A percentile compares a stretch with the other conserved stretches of the same genome.
Evolutionary conservation across 2,329 filamentous ascomycete genomes (phyloP).

Genomic region (Dactylella cylindrospora): DNA sequence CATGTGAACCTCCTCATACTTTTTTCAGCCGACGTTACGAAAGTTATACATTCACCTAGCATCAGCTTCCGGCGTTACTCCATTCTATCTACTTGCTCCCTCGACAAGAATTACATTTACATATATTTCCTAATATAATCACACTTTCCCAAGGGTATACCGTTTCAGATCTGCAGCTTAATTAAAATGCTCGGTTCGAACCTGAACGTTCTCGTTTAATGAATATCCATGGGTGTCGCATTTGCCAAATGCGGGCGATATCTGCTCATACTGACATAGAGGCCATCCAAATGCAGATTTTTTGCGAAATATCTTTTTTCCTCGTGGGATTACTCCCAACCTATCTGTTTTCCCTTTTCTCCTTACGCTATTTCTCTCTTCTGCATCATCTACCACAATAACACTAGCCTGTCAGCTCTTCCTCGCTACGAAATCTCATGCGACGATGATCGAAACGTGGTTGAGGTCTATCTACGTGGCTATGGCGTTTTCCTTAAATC

Average conservation of each 20-base stretch:
- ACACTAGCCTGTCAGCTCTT: too few relatives aligned
- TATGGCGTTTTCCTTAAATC: too few relatives aligned
- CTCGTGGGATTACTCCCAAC: not conserved
- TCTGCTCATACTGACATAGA: slow-evolving; percentile 25
- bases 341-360: not conserved
- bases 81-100: too few relatives aligned
- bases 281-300: slow-evolving; percentile 1
- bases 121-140: too few relatives aligned
- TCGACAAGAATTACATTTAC: too few relatives aligned
- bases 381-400: too few relatives aligned
- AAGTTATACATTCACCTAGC: too few relatives aligned
- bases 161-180: slow-evolving; percentile 7
- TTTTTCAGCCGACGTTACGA: too few relatives aligned
- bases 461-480: not conserved
- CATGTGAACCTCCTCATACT: not conserved
- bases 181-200: slow-evolving; percentile 20
- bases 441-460: too few relatives aligned
- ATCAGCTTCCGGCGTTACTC: too few relatives aligned
- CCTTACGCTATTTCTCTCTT: too few relatives aligned
- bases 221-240: slow-evolving; percentile 14
- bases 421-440: too few relatives aligned
- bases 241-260: slow-evolving; percentile 43
- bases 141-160: not conserved
- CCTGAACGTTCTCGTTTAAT: not conserved
- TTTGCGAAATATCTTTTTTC: slow-evolving; percentile 21